Evolutionary conservation across 2,329 filamentous ascomycete species (phyloP).

Genomic region (Phaeosphaeria sp.): DNA sequence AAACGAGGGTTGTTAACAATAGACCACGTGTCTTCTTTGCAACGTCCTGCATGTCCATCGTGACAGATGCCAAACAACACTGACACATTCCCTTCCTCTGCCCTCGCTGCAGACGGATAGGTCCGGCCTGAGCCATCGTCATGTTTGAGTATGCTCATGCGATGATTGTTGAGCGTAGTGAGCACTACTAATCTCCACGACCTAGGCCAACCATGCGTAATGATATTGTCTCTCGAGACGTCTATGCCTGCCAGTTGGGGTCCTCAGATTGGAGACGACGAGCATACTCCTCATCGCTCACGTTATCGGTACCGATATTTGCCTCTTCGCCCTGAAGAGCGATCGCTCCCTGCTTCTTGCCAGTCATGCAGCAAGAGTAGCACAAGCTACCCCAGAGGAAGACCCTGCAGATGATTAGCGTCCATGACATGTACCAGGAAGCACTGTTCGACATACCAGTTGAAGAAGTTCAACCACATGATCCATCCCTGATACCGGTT

Average conservation of each 20-base stretch:
- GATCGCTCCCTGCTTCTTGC: conserved; percentile 25
- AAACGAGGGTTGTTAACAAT: not conserved
- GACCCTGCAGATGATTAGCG: conserved; percentile 17
- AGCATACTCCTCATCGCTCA: conserved; percentile 27
- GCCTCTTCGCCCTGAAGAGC: conserved; percentile 26
- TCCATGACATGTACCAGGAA: no score
- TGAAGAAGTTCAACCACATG: conserved; percentile 31
- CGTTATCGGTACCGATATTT: conserved; percentile 14
- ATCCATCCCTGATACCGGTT: conserved; percentile 25
- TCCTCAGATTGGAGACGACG: conserved; percentile 27
- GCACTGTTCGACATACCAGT: conserved; percentile 22
- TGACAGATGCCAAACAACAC: no score
- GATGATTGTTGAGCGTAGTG: no score
- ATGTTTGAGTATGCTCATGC: no score
- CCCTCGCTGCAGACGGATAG: no score
- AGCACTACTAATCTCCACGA: not conserved
- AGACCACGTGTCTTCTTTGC: no score
- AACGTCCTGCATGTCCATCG: no score
- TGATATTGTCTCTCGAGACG: not conserved
- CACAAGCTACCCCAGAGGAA: conserved; percentile 34
- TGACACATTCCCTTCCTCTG: no score
- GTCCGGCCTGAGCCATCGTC: no score
- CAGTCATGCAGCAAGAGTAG: conserved; percentile 37
- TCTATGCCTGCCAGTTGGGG: conserved; percentile 23
- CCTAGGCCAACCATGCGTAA: not conserved